Conservation (phyloP, 2,329 filamentous ascomycete species). For the Myrmaecium sp. region DNA sequence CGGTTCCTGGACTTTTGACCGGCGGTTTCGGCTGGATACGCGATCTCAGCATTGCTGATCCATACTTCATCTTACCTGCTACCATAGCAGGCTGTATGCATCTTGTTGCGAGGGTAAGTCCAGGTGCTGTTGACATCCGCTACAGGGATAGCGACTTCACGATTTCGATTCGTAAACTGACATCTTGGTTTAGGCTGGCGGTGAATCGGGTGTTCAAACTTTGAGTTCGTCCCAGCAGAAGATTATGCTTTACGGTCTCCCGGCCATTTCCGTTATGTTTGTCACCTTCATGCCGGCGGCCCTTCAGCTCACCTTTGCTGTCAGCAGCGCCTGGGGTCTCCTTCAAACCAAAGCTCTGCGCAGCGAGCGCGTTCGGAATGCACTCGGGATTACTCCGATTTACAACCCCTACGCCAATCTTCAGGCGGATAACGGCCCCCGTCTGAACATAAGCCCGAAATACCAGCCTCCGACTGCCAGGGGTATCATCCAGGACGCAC, state of each 20-base stretch:
- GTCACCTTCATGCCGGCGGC: constrained; percentile 38
- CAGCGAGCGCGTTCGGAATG: constrained; percentile 16
- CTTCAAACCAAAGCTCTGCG: constrained; percentile 23
- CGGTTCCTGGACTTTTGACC: constrained; percentile 59
- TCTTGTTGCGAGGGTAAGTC: constrained; percentile 39
- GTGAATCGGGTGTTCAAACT: constrained; percentile 27
- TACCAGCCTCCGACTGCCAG: constrained; percentile 2
- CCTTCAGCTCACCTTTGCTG: constrained; percentile 47
- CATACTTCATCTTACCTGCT: constrained; percentile 57
- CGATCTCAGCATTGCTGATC: constrained; percentile 62
- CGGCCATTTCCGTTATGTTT: constrained; percentile 34
- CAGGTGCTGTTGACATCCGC: not conserved
- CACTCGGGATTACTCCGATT: constrained; percentile 22
- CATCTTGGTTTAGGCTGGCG: constrained; percentile 22
- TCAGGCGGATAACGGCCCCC: constrained; percentile 4
- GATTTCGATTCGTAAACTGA: constrained; percentile 1
- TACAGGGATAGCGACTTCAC: not conserved
- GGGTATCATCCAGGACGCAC: constrained; percentile 1
- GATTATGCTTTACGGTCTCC: constrained; percentile 31
- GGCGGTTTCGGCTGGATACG: constrained; percentile 63
- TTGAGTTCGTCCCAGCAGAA: constrained; percentile 17
- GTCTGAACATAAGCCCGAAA: constrained; percentile 1
- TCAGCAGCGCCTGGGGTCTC: constrained; percentile 23
- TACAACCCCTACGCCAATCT: constrained; percentile 4
- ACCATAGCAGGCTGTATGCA: constrained; percentile 40